Base-by-base conservation (phyloP, 148 eudicot species). In the Camellia granthamiana region DNA sequence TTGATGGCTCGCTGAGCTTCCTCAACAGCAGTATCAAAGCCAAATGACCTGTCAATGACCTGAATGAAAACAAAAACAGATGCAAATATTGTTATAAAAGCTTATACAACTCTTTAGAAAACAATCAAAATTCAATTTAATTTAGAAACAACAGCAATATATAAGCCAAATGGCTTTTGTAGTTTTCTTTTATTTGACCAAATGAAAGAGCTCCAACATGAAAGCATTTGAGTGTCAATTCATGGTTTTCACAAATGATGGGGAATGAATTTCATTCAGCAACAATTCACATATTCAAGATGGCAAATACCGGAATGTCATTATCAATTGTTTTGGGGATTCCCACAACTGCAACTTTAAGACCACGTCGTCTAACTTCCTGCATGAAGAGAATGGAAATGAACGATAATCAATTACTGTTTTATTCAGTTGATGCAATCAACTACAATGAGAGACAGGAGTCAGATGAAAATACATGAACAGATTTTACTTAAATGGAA, bases 1-100 rank as follows among this genome's bases (percentile, higher is more conserved):
- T 95, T 92, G 70, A 95, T 95, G 83, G 98, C 98, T 77, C 98
- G 92, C 78, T 95, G 98, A 79, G 98, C 97, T 85, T 95, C 98
- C 88, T 95, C 98, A 78, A 95, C 98, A 80, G 98, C 98, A 82
- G 97, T 90, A 86, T 95, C 98, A 90, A 95, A 95, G 69, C 98
- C 98, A 85, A 95, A 95, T 70, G 97, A 95, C 88, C 77, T 95
- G 88, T 95, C 98, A 87, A 95, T 93, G 73, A 93, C 94, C 98
- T 95, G 87, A 60, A 81, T 52, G 76, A 83, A 56, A 81, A 82
- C 4, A 76, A 43, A 41, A 43, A 12, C 77, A 74, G 70, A 58
- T 58, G 42, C 69, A 56, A 65, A 19, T 76, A 49, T 19, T 21
- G 49, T 68, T 16, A 51, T 44, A 72, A 47, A n/a, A 10, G 3